phyloP scores from a whole-genome alignment of 495 filamentous ascomycete species.

The Neurospora sp. region DNA sequence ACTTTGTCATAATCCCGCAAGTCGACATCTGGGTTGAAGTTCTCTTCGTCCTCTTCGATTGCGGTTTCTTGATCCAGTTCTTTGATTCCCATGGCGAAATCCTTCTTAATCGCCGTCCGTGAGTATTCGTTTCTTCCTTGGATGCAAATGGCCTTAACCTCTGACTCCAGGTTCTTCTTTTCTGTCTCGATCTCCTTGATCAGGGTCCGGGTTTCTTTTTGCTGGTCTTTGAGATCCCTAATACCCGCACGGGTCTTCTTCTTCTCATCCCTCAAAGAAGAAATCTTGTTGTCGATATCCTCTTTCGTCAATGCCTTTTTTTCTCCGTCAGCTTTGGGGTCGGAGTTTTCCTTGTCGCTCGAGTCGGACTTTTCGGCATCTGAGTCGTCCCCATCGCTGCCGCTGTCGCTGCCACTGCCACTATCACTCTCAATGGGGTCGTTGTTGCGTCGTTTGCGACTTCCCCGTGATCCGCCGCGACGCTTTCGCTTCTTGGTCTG shows the following conservation, averaged over 20 bases:
- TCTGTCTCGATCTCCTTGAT: slow-evolving; percentile 16
- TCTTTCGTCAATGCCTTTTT: slow-evolving; percentile 11
- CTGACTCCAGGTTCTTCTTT: slow-evolving; percentile 7
- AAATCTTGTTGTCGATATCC: slow-evolving; percentile 13
- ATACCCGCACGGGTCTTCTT: slow-evolving; percentile 10
- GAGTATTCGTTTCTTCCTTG: slow-evolving; percentile 49
- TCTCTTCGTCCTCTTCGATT: slow-evolving; percentile 18
- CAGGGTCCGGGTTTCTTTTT: slow-evolving; percentile 8
- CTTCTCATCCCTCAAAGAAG: slow-evolving; percentile 17
- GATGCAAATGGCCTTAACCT: slow-evolving; percentile 42
- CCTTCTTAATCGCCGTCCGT: slow-evolving; percentile 43
- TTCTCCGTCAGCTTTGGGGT: background rate
- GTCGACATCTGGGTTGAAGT: slow-evolving; percentile 36
- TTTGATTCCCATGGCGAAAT: slow-evolving; percentile 50
- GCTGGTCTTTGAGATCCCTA: background rate
- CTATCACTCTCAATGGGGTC: too few relatives aligned
- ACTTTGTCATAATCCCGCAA: slow-evolving; percentile 49
- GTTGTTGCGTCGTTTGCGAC: too few relatives aligned
- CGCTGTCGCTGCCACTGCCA: too few relatives aligned
- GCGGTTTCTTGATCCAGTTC: slow-evolving; percentile 30
- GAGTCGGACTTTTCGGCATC: too few relatives aligned
- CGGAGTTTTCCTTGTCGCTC: slow-evolving; percentile 11
- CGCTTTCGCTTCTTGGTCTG: too few relatives aligned
- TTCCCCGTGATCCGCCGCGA: too few relatives aligned
- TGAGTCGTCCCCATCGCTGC: too few relatives aligned